These are phyloP conservation scores for Cladophialophora chaetospira DNA, from an alignment of 2,329 filamentous ascomycete genomes.

Conservation along the genomic window DNA sequence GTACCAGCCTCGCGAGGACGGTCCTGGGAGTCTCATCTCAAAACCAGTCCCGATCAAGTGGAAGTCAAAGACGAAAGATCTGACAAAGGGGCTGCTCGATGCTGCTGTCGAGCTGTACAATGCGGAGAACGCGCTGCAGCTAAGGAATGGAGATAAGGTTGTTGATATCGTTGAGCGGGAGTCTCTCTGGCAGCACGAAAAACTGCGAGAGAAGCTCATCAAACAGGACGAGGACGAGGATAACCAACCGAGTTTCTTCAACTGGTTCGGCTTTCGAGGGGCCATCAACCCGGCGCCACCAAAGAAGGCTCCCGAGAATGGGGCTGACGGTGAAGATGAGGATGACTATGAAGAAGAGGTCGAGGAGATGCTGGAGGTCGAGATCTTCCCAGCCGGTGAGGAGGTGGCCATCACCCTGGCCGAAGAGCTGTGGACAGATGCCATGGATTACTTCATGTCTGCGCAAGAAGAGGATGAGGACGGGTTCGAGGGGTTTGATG, in stretches of 20 bases:
- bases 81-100: constrained; percentile 77
- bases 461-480: constrained; percentile 45
- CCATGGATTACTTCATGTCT: constrained; percentile 32
- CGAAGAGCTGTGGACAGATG: constrained; percentile 66
- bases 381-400: constrained; percentile 87
- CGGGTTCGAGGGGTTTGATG: constrained; percentile 55
- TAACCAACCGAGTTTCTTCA: constrained; percentile 72
- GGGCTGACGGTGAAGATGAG: constrained; percentile 47
- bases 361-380: constrained; percentile 67
- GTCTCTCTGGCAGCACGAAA: constrained; percentile 34
- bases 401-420: constrained; percentile 77
- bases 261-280: constrained; percentile 80
- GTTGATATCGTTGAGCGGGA: constrained; percentile 32
- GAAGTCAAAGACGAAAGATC: constrained; percentile 80
- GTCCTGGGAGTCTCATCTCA: constrained; percentile 75
- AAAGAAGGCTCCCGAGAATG: constrained; percentile 62
- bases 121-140: constrained; percentile 52
- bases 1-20: constrained; percentile 59
- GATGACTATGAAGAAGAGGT: constrained; percentile 51
- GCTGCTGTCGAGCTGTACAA: constrained; percentile 70
- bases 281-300: constrained; percentile 68
- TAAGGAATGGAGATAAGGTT: constrained; percentile 25
- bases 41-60: constrained; percentile 87
- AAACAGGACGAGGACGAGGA: constrained; percentile 38
- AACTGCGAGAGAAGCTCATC: constrained; percentile 37